phyloP scores from a whole-genome alignment of 768 basidiomycete genomes.

The Phylloporus arenicola region DNA sequence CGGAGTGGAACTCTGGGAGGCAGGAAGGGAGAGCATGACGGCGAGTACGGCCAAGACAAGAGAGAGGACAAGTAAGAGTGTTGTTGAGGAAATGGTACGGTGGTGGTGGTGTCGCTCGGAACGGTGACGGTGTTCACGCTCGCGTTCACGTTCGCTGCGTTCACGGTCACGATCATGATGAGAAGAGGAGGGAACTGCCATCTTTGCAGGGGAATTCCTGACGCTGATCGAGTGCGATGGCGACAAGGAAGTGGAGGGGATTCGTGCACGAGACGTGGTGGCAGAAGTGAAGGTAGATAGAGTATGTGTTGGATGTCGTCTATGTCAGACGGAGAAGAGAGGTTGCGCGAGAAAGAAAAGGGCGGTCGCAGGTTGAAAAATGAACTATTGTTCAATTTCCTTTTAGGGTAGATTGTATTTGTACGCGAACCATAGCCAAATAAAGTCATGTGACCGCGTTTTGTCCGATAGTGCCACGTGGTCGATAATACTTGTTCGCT shows the following conservation, averaged over 20 bases:
- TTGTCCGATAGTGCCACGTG: conserved; percentile 15
- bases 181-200: conserved; percentile 84
- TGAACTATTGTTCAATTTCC: conserved; percentile 23
- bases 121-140: conserved; percentile 52
- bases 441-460: conserved; percentile 30
- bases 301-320: conserved; percentile 10
- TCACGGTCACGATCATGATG: conserved; percentile 58
- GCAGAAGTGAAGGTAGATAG: conserved; percentile 20
- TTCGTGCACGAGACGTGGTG: conserved; percentile 65
- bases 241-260: conserved; percentile 70
- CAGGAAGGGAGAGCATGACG: conserved; percentile 83
- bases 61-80: conserved; percentile 79
- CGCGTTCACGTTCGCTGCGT: conserved; percentile 51
- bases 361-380: conserved; percentile 17
- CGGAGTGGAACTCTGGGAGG: conserved; percentile 36
- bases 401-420: conserved; percentile 21
- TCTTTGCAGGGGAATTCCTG: conserved; percentile 45
- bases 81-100: conserved; percentile 85
- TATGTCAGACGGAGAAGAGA: conserved; percentile 14
- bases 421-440: conserved; percentile 27
- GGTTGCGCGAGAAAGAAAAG: conserved; percentile 11
- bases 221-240: conserved; percentile 59
- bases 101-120: conserved; percentile 68
- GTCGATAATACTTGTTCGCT: background rate
- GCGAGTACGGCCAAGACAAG: conserved; percentile 85